Evolutionary conservation across 176 grass and related monocot species (phyloP), one percentile per base, ranked within the genome.

Genomic region (Avena eriantha): DNA sequence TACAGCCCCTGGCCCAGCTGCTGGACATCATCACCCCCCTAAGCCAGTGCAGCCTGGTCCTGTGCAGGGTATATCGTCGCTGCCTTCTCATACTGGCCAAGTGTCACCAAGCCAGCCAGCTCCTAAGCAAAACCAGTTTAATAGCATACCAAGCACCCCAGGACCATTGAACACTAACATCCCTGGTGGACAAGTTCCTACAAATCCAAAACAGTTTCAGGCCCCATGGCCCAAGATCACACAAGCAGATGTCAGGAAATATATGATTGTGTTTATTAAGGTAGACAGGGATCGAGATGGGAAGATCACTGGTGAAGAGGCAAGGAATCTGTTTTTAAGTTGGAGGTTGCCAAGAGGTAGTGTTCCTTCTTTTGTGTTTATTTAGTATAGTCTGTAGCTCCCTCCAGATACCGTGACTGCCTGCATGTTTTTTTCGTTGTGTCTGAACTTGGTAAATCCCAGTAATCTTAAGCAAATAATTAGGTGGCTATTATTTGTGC

Each of bases 251-350:
- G 86, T 99, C 56, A 95, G 93, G 80, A 99, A 91, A 87, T 99
- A 99, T 73, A 93, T 90, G 70, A 82, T 77, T 72, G 92, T 99
- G 45, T 99, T 99, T 87, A 88, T 99, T 53, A 96, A 97, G 92
- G 97, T 99, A 49, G 97, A 99, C 86, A 94, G 87, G 53, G 94
- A 99, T 81, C 93, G 94, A 93, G 97, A 99, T 91, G 97, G 97
- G 19, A 99, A 96, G 83, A 99, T 99, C 78, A 90, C 85, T 56
- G 97, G 97, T 77, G 92, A 92, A 88, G 92, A 99, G 83, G 97
- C 97, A 83, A 93, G 89, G 39, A 99, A 96, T 93, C 88, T 99
- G 71, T 99, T 99, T 84, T 90, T 99, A 66, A 99, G 97, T 89
- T 99, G 97, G 97, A 93, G 91, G 88, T 86, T 99, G 64, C 90